A percentile compares a stretch with the other conserved stretches of the same genome.
Evolutionary conservation across 2,329 filamentous ascomycete species (phyloP).

Genomic region (Venturia carpophila): DNA sequence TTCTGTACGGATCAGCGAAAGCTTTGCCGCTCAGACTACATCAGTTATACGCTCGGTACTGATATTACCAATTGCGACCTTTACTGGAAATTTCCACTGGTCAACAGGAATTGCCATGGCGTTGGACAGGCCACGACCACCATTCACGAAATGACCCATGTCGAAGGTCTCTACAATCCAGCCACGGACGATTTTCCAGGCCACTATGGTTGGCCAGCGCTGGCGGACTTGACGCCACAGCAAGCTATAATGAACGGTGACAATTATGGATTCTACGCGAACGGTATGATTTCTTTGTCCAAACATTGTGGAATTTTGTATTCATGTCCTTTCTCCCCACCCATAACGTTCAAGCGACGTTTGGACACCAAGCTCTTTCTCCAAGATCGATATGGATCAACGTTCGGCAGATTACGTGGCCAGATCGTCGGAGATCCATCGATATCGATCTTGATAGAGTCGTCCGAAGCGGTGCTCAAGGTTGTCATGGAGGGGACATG

Average conservation of each 20-base stretch:
- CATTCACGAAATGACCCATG: slow-evolving; percentile 17
- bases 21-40: slow-evolving; percentile 17
- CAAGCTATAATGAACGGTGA: slow-evolving; percentile 17
- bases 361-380: not conserved
- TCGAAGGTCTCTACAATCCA: slow-evolving; percentile 13
- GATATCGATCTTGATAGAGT: not conserved
- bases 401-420: not conserved
- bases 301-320: not conserved
- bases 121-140: slow-evolving; percentile 16
- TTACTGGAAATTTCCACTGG: slow-evolving; percentile 13
- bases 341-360: too few relatives aligned
- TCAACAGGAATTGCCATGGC: slow-evolving; percentile 7
- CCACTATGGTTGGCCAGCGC: slow-evolving; percentile 16
- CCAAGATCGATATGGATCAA: not conserved
- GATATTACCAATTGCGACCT: slow-evolving; percentile 17
- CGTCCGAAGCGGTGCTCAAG: too few relatives aligned
- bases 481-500: not conserved
- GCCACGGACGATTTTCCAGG: slow-evolving; percentile 12
- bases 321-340: too few relatives aligned
- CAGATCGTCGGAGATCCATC: not conserved
- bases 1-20: slow-evolving; percentile 12
- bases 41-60: slow-evolving; percentile 8
- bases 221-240: not conserved
- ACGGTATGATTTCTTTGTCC: not conserved
- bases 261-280: slow-evolving; percentile 15